Evolutionary conservation across 805 yeast genomes (phyloP).

Genomic region (Hanseniaspora opuntiae): DNA sequence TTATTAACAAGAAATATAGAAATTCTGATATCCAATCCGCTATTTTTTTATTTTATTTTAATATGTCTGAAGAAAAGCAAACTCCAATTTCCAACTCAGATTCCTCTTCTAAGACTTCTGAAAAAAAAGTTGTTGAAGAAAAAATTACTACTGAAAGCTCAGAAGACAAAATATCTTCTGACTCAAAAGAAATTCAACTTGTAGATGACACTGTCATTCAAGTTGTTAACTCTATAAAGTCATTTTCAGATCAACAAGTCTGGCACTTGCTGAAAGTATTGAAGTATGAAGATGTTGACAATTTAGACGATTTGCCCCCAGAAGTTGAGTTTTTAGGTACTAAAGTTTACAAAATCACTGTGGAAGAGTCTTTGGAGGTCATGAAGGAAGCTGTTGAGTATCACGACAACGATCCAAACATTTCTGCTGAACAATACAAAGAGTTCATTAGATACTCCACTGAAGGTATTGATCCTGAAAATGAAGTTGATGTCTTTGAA

Average conservation of each 20-base stretch:
- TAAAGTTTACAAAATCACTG: slow-evolving; percentile 26
- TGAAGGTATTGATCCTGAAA: slow-evolving; percentile 19
- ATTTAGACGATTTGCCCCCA: slow-evolving; percentile 15
- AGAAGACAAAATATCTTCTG: not conserved
- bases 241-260: slow-evolving; percentile 8
- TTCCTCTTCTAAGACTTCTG: not conserved
- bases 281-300: slow-evolving; percentile 14
- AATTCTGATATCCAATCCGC: not conserved
- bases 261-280: slow-evolving; percentile 11
- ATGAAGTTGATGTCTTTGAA: slow-evolving; percentile 18
- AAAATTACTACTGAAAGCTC: not conserved
- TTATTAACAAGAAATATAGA: too few relatives aligned
- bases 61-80: not conserved
- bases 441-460: slow-evolving; percentile 23
- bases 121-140: not conserved
- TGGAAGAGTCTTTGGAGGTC: slow-evolving; percentile 30
- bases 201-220: not conserved
- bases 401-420: slow-evolving; percentile 38
- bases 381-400: slow-evolving; percentile 30
- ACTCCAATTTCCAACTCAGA: not conserved
- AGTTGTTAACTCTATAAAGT: not conserved
- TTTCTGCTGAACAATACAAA: slow-evolving; percentile 28
- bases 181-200: not conserved
- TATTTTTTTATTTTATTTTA: not conserved
- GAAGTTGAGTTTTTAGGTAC: slow-evolving; percentile 30